A percentile compares a stretch with the other conserved stretches of the same genome.
Evolutionary conservation across 768 basidiomycete species (phyloP).

Genomic region (Boletus tomentosulus): DNA sequence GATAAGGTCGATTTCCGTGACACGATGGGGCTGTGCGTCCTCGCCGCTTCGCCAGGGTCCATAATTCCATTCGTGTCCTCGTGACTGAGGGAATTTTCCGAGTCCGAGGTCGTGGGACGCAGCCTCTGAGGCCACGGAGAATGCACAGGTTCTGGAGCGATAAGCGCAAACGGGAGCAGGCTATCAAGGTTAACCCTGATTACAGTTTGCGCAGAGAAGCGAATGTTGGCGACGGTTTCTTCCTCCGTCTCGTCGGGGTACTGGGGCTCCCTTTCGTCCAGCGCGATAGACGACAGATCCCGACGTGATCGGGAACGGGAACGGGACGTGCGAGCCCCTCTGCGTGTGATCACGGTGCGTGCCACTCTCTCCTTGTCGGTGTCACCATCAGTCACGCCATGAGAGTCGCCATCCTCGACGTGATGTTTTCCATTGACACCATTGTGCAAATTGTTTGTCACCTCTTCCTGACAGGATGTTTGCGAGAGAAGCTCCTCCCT

Average conservation of each 20-base stretch:
- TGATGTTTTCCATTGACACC: conserved; percentile 32
- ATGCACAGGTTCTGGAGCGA: conserved; percentile 61
- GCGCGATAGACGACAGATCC: conserved; percentile 56
- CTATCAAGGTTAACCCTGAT: conserved; percentile 54
- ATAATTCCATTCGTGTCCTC: conserved; percentile 18
- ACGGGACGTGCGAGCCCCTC: conserved; percentile 42
- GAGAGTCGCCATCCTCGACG: conserved; percentile 21
- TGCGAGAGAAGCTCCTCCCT: conserved; percentile 11
- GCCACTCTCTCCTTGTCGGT: conserved; percentile 53
- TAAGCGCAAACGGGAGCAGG: conserved; percentile 74
- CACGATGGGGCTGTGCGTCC: conserved; percentile 36
- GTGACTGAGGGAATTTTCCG: conserved; percentile 10
- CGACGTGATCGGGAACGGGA: conserved; percentile 75
- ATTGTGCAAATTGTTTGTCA: conserved; percentile 17
- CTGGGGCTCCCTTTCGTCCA: conserved; percentile 54
- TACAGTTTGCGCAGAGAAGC: conserved; percentile 69
- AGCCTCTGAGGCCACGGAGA: conserved; percentile 30
- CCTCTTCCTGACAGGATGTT: conserved; percentile 15
- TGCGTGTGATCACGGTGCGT: conserved; percentile 74
- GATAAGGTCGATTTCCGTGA: conserved; percentile 31
- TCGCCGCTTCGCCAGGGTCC: conserved; percentile 29
- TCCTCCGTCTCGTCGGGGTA: conserved; percentile 54
- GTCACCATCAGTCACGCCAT: conserved; percentile 36
- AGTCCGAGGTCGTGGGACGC: conserved; percentile 18
- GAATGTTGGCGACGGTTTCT: conserved; percentile 70